Evolutionary conservation across 108 stramenopile species (phyloP).

Genomic region (Cyclotella sp.): DNA sequence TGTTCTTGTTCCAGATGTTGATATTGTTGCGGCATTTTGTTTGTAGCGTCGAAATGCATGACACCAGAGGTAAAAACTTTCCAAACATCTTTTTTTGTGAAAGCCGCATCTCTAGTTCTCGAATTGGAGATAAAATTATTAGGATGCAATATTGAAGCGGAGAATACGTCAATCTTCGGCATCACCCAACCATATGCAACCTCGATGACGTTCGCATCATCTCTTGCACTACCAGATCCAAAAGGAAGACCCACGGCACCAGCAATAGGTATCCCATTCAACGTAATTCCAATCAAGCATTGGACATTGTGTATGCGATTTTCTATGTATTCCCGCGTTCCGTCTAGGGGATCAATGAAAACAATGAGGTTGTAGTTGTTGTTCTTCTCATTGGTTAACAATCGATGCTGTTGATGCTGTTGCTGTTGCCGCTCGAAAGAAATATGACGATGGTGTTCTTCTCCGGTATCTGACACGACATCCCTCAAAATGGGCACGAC

Average conservation of each 20-base stretch:
- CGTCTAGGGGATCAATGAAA: constrained; percentile 88
- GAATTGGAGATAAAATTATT: background rate
- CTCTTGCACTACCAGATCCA: constrained; percentile 26
- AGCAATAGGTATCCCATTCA: constrained; percentile 61
- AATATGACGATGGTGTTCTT: no score
- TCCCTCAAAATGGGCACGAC: constrained; percentile 25
- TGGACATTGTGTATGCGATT: constrained; percentile 77
- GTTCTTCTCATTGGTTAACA: background rate
- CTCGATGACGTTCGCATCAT: constrained; percentile 26
- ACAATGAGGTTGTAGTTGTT: constrained; percentile 28
- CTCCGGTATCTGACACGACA: constrained; percentile 12
- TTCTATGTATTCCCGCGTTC: constrained; percentile 88
- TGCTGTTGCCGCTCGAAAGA: background rate
- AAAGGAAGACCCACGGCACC: constrained; percentile 84
- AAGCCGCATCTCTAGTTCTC: background rate
- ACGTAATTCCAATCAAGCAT: constrained; percentile 76
- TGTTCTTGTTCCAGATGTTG: background rate
- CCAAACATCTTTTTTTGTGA: background rate
- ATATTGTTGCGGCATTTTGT: background rate
- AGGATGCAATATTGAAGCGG: background rate
- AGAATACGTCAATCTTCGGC: background rate
- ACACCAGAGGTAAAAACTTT: background rate
- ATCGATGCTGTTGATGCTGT: background rate
- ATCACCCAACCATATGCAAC: constrained; percentile 43
- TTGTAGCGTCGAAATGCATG: constrained; percentile 4